Evolutionary conservation across 257 asterid genomes (phyloP).

Genomic region (Solanum pimpinellifolium): DNA sequence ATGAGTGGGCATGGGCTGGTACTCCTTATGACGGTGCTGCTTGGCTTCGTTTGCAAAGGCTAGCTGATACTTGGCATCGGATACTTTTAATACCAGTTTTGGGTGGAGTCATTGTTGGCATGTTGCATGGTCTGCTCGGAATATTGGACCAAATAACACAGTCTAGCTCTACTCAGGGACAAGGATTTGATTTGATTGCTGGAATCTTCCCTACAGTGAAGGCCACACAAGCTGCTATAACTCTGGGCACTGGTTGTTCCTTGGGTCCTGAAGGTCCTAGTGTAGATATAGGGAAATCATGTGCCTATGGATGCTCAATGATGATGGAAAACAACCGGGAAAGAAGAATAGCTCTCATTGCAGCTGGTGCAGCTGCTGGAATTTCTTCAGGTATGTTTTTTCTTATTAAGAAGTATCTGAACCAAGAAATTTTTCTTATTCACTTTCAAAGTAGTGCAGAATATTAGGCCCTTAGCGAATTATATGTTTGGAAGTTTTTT

Average conservation of each 20-base stretch:
- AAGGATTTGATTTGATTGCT: slow-evolving; percentile 66
- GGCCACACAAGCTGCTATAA: slow-evolving; percentile 91
- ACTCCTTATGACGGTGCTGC: slow-evolving; percentile 98
- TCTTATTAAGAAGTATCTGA: neutral
- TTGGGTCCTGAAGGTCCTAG: slow-evolving; percentile 99
- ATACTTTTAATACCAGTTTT: slow-evolving; percentile 84
- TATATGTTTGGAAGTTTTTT: neutral
- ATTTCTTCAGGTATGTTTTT: slow-evolving; percentile 74
- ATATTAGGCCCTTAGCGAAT: neutral
- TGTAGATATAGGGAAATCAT: slow-evolving; percentile 96
- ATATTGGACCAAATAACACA: slow-evolving; percentile 73
- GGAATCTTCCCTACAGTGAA: slow-evolving; percentile 71
- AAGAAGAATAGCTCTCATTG: slow-evolving; percentile 92
- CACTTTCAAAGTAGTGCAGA: neutral
- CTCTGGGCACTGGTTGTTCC: slow-evolving; percentile 93
- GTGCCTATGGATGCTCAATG: slow-evolving; percentile 86
- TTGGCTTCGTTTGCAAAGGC: slow-evolving; percentile 91
- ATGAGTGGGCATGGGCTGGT: slow-evolving; percentile 99
- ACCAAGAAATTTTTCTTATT: neutral
- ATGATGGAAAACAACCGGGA: slow-evolving; percentile 97
- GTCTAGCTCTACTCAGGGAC: slow-evolving; percentile 67
- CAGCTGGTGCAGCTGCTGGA: slow-evolving; percentile 99
- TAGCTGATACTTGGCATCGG: slow-evolving; percentile 96
- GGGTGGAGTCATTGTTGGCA: slow-evolving; percentile 97
- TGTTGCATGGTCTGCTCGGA: slow-evolving; percentile 90